Conservation (phyloP, 1,139 yeast genomes). For the Keqinozyma sinolaborantium region DNA sequence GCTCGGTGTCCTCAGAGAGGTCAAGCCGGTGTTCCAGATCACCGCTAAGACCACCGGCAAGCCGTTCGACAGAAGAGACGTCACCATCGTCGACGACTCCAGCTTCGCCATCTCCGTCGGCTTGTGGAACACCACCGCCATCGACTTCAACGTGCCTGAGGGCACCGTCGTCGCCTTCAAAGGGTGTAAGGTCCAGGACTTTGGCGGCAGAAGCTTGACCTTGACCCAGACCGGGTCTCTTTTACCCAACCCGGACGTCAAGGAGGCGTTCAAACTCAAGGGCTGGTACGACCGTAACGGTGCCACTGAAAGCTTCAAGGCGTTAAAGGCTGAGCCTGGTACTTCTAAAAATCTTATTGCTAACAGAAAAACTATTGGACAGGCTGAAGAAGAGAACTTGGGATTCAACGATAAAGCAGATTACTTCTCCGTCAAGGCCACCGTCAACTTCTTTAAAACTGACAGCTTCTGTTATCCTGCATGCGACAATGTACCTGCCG, state of each 20-base stretch:
- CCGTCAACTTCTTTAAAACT: conserved; percentile 65
- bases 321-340: conserved; percentile 45
- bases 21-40: conserved; percentile 71
- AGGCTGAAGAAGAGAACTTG: conserved; percentile 65
- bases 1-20: conserved; percentile 77
- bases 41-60: conserved; percentile 92
- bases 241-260: conserved; percentile 78
- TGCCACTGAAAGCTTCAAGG: conserved; percentile 54
- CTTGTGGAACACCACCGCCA: conserved; percentile 86
- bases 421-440: conserved; percentile 70
- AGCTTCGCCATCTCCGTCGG: conserved; percentile 76
- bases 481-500: conserved; percentile 49
- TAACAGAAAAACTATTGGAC: conserved; percentile 61
- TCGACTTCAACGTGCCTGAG: conserved; percentile 66
- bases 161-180: conserved; percentile 91
- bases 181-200: conserved; percentile 87
- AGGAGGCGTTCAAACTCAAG: conserved; percentile 81
- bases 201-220: conserved; percentile 82
- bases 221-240: conserved; percentile 77
- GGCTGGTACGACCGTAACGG: conserved; percentile 96
- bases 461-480: conserved; percentile 88
- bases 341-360: conserved; percentile 28
- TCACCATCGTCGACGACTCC: conserved; percentile 81
- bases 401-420: conserved; percentile 79
- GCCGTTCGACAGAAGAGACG: conserved; percentile 87